These are phyloP conservation scores for Microcos paniculata DNA, from an alignment of 345 rosid species.

Conservation along the genomic window DNA sequence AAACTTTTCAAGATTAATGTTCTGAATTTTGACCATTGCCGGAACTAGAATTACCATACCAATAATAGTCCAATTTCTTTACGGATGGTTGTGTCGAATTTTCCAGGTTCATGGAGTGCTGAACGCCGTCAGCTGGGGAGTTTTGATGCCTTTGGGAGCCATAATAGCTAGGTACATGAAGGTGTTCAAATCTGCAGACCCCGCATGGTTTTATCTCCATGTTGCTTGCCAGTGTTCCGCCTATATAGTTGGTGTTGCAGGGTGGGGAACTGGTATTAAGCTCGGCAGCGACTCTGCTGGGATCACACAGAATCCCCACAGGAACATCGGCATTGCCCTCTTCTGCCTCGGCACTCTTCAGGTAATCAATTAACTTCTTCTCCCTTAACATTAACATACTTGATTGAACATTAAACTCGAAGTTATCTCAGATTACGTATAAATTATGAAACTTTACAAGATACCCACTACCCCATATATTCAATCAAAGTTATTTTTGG, in stretches of 20 bases:
- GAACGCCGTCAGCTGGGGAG: constrained; percentile 90
- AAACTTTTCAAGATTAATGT: not conserved
- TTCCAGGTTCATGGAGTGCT: constrained; percentile 78
- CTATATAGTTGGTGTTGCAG: constrained; percentile 71
- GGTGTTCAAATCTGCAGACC: constrained; percentile 70
- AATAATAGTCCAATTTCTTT: not conserved
- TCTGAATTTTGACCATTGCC: not conserved
- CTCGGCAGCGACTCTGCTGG: constrained; percentile 62
- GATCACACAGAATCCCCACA: constrained; percentile 42
- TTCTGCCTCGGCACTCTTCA: constrained; percentile 78
- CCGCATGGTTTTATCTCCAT: constrained; percentile 93
- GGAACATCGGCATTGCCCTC: constrained; percentile 68
- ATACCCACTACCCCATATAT: not conserved
- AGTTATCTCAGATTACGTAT: not conserved
- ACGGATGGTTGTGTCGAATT: not conserved
- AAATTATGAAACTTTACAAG: not conserved
- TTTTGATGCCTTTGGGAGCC: constrained; percentile 71
- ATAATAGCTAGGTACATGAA: constrained; percentile 79
- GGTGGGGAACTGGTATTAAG: constrained; percentile 81
- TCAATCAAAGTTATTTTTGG: not conserved
- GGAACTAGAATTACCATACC: not conserved
- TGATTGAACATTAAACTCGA: not conserved
- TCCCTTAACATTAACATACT: not conserved
- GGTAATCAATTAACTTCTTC: constrained; percentile 34
- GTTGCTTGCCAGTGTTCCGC: constrained; percentile 69